Percentiles rank a stretch among this genome's conserved stretches.
These are phyloP conservation scores for Ophiostoma novo-ulmi DNA, from an alignment of 2,329 filamentous ascomycete genomes.

Conservation along the genomic window DNA sequence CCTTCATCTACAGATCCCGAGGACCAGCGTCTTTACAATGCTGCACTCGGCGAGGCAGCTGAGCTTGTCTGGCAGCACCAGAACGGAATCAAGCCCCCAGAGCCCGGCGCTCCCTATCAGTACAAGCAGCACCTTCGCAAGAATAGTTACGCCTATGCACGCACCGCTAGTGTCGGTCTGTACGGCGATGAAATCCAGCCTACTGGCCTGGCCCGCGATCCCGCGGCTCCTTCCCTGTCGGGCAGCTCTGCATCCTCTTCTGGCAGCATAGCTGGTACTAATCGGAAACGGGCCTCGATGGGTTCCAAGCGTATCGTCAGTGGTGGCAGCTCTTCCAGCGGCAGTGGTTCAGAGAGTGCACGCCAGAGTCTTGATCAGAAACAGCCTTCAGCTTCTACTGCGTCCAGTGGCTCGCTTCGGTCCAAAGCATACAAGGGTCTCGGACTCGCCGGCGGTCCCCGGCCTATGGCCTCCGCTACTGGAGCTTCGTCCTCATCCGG, in stretches of 20 bases:
- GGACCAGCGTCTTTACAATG: slow-evolving; percentile 59
- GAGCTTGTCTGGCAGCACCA: slow-evolving; percentile 75
- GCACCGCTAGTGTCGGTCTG: slow-evolving; percentile 53
- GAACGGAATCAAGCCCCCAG: slow-evolving; percentile 50
- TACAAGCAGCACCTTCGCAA: slow-evolving; percentile 66
- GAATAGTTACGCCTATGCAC: slow-evolving; percentile 65
- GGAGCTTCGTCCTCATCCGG: neutral
- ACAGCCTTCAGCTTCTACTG: neutral
- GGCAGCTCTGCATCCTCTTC: slow-evolving; percentile 47
- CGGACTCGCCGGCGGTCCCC: slow-evolving; percentile 35
- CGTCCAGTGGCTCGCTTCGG: slow-evolving; percentile 24
- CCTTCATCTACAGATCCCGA: slow-evolving; percentile 38
- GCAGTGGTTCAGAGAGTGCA: slow-evolving; percentile 28
- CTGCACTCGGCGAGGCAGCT: slow-evolving; percentile 70
- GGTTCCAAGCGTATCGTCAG: slow-evolving; percentile 27
- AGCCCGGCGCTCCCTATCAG: slow-evolving; percentile 59
- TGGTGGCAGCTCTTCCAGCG: slow-evolving; percentile 30
- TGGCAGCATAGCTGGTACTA: slow-evolving; percentile 34
- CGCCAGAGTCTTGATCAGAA: slow-evolving; percentile 34
- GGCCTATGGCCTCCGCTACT: slow-evolving; percentile 31
- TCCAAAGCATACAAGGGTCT: slow-evolving; percentile 42
- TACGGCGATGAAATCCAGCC: slow-evolving; percentile 45
- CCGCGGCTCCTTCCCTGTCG: slow-evolving; percentile 44
- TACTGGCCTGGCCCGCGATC: slow-evolving; percentile 44
- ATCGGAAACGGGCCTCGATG: slow-evolving; percentile 33